A percentile compares a stretch with the other conserved stretches of the same genome.
These are phyloP conservation scores for Garcia nutans DNA, from an alignment of 345 rosid species.

Conservation along the genomic window DNA sequence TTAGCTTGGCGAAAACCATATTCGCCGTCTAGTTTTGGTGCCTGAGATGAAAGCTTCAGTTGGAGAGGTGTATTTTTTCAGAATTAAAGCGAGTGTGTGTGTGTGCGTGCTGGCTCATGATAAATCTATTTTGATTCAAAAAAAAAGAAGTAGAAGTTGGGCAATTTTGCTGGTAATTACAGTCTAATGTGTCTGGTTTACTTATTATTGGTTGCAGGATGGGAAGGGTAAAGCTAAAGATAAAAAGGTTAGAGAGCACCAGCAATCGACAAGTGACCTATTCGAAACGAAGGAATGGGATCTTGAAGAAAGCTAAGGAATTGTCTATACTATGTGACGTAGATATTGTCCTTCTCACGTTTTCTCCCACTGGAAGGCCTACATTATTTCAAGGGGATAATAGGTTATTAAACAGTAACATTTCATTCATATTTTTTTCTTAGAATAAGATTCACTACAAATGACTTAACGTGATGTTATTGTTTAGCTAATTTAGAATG, in stretches of 20 bases:
- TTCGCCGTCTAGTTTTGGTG: conserved; percentile 22
- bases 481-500: no score
- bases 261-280: conserved; percentile 74
- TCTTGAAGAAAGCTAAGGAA: conserved; percentile 89
- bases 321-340: conserved; percentile 81
- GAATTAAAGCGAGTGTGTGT: conserved; percentile 29
- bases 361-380: conserved; percentile 79
- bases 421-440: not conserved
- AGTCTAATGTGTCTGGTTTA: not conserved
- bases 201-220: conserved; percentile 43
- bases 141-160: not conserved
- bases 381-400: conserved; percentile 67
- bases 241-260: conserved; percentile 78
- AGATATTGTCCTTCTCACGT: conserved; percentile 81
- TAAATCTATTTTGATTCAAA: not conserved
- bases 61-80: conserved; percentile 20
- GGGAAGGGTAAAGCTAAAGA: conserved; percentile 91
- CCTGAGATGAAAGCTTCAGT: conserved; percentile 38
- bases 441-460: no score
- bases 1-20: conserved; percentile 18
- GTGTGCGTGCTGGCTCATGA: not conserved
- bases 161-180: not conserved
- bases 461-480: no score
- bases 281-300: conserved; percentile 78
- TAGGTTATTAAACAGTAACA: conserved; percentile 42